Evolutionary conservation across 768 basidiomycete species (phyloP).

Genomic region (Lyophyllum semitale): DNA sequence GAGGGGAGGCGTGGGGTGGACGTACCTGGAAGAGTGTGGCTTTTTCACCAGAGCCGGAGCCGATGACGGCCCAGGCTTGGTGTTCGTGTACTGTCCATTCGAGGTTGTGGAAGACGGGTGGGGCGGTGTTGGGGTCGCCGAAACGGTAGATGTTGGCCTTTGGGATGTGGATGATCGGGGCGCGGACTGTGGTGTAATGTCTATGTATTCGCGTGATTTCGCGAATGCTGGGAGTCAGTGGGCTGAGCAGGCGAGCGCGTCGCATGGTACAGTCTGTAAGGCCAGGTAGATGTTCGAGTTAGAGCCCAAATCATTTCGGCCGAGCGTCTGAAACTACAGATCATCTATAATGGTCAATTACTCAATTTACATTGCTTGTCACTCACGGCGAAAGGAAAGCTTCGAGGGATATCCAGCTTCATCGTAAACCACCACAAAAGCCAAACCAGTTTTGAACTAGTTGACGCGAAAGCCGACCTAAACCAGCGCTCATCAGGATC

Average conservation of each 20-base stretch:
- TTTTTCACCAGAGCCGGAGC: slow-evolving; percentile 65
- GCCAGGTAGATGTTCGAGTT: not conserved
- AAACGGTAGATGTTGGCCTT: slow-evolving; percentile 58
- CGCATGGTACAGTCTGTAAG: no score
- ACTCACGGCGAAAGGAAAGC: no score
- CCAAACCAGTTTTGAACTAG: no score
- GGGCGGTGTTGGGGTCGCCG: slow-evolving; percentile 49
- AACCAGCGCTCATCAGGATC: no score
- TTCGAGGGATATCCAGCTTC: no score
- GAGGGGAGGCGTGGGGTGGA: not conserved
- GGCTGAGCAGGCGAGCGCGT: not conserved
- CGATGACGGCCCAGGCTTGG: slow-evolving; percentile 78
- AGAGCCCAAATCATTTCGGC: not conserved
- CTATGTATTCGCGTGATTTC: not conserved
- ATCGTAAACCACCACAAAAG: no score
- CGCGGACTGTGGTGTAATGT: slow-evolving; percentile 5
- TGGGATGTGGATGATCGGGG: slow-evolving; percentile 39
- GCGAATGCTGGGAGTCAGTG: not conserved
- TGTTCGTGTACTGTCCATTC: slow-evolving; percentile 61
- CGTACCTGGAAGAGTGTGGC: slow-evolving; percentile 65
- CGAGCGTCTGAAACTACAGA: no score
- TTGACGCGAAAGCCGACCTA: no score
- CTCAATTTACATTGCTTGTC: no score
- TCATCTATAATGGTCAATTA: no score
- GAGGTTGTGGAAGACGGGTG: slow-evolving; percentile 53